These are phyloP conservation scores for Xanthoceras sorbifolium DNA, from an alignment of 345 rosid species.

Conservation along the genomic window DNA sequence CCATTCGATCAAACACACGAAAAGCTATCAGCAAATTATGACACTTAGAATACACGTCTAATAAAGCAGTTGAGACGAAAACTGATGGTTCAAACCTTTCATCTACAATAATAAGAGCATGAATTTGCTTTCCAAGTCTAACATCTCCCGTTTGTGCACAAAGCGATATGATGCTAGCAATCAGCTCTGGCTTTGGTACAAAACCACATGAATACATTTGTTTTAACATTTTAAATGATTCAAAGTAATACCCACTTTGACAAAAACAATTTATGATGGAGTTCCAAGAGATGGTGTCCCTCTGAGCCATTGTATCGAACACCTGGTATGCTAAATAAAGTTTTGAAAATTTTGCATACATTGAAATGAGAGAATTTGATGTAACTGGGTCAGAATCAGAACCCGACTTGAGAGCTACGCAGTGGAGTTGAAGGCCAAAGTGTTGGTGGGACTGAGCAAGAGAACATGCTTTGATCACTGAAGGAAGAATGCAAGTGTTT, in stretches of 20 bases:
- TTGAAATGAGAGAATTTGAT: constrained; percentile 51
- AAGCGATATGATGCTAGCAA: constrained; percentile 46
- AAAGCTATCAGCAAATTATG: constrained; percentile 34
- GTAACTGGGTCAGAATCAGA: constrained; percentile 36
- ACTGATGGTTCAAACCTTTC: constrained; percentile 35
- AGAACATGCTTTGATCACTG: constrained; percentile 53
- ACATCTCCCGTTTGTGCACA: constrained; percentile 29
- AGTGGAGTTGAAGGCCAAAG: constrained; percentile 46
- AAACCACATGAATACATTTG: constrained; percentile 42
- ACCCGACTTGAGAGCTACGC: constrained; percentile 47
- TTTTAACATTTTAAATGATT: constrained; percentile 33
- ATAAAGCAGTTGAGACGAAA: constrained; percentile 46
- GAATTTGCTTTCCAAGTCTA: constrained; percentile 42
- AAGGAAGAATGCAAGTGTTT: constrained; percentile 45
- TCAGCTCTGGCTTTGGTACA: constrained; percentile 50
- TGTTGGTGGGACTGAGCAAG: constrained; percentile 14
- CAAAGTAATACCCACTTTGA: constrained; percentile 35
- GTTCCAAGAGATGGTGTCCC: constrained; percentile 49
- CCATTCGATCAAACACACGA: constrained; percentile 40
- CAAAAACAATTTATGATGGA: constrained; percentile 39
- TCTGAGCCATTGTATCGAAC: constrained; percentile 47
- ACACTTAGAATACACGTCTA: constrained; percentile 52
- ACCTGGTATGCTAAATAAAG: constrained; percentile 26
- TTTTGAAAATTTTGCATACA: constrained; percentile 38
- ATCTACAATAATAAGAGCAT: constrained; percentile 47